These are phyloP conservation scores for Haematococcus lacustris DNA, from an alignment of 139 green algal genomes.

Conservation along the genomic window DNA sequence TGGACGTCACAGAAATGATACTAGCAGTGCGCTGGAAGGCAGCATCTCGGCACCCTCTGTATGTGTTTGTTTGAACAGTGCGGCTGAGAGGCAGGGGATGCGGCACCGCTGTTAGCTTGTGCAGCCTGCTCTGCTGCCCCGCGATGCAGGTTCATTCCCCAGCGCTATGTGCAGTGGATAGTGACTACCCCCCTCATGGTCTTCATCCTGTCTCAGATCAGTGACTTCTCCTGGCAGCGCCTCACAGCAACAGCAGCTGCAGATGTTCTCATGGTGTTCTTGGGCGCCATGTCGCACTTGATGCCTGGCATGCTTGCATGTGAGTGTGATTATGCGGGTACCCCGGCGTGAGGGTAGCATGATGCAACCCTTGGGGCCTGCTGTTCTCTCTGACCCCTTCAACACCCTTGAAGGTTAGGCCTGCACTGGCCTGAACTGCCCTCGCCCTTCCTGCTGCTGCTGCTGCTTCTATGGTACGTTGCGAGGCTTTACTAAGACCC, in stretches of 20 bases:
- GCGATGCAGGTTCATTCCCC: constrained; percentile 14
- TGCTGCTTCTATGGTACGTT: not conserved
- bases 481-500: no score
- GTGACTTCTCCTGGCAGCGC: constrained; percentile 17
- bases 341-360: not conserved
- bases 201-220: constrained; percentile 46
- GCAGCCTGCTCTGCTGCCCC: no score
- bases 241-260: constrained; percentile 12
- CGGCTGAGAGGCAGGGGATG: no score
- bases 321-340: constrained; percentile 6
- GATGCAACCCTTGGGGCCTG: no score
- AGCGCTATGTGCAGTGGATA: constrained; percentile 46
- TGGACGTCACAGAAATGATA: no score
- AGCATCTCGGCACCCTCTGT: no score
- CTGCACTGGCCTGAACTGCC: not conserved
- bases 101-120: no score
- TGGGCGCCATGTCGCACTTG: constrained; percentile 12
- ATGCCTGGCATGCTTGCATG: constrained; percentile 13
- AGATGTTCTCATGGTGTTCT: constrained; percentile 42
- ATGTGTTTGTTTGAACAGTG: no score
- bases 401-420: not conserved
- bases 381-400: no score
- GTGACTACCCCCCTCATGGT: constrained; percentile 50
- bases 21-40: no score
- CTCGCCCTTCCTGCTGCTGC: not conserved